These are phyloP conservation scores for Rosa rugosa DNA, from an alignment of 306 rosid species.

Conservation along the genomic window DNA sequence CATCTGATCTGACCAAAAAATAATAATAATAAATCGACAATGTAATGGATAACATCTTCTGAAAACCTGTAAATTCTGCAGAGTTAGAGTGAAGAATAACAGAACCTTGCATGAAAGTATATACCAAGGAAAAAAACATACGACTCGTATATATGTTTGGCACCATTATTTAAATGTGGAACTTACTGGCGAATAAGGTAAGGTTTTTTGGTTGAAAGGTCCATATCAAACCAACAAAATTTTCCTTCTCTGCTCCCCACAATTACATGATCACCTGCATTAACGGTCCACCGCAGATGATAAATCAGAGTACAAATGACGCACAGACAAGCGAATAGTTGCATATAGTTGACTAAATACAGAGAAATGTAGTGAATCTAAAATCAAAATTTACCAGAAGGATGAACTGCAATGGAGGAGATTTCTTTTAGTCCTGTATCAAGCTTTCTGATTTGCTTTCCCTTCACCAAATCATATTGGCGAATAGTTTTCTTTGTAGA, in stretches of 20 bases:
- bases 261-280: slow-evolving; percentile 87
- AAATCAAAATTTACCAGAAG: slow-evolving; percentile 59
- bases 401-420: slow-evolving; percentile 87
- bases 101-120: background rate
- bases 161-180: background rate
- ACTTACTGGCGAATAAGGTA: slow-evolving; percentile 69
- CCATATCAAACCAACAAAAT: slow-evolving; percentile 96
- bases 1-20: background rate
- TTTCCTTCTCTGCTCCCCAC: slow-evolving; percentile 99
- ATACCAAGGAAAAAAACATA: background rate
- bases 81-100: background rate
- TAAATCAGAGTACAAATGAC: slow-evolving; percentile 15
- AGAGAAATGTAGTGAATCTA: background rate
- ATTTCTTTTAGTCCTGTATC: slow-evolving; percentile 87
- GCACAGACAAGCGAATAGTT: background rate
- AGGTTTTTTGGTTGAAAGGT: slow-evolving; percentile 84
- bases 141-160: background rate
- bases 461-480: slow-evolving; percentile 70
- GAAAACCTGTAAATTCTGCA: background rate
- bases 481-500: slow-evolving; percentile 75
- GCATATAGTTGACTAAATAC: background rate
- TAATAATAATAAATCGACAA: background rate
- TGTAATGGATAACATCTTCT: background rate
- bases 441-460: slow-evolving; percentile 64
- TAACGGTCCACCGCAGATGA: slow-evolving; percentile 16